Percentiles rank a stretch among this genome's conserved stretches.
Evolutionary conservation across 495 filamentous ascomycete genomes (phyloP).

Genomic region (Penicillium salamii): DNA sequence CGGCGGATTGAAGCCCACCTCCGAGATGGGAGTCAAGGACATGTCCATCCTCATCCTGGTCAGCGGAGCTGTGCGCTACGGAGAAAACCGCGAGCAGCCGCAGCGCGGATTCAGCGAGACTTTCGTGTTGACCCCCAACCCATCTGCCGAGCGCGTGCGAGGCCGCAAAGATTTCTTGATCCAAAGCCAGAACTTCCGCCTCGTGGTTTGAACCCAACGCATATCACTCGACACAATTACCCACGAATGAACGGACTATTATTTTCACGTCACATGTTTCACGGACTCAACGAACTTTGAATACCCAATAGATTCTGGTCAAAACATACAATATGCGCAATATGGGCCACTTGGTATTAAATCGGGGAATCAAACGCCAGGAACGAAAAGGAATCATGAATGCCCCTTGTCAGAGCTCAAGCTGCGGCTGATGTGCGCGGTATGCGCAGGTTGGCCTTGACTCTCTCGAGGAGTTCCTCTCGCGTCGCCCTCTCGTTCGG

Average conservation of each 20-base stretch:
- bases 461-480: constrained; percentile 74
- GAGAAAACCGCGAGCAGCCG: constrained; percentile 49
- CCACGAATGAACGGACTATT: not conserved
- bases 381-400: not conserved
- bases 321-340: not conserved
- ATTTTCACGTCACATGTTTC: too few relatives aligned
- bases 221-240: not conserved
- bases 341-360: not conserved
- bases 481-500: constrained; percentile 63
- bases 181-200: constrained; percentile 69
- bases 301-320: not conserved
- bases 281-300: not conserved
- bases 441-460: constrained; percentile 71
- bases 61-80: constrained; percentile 64
- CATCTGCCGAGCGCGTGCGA: constrained; percentile 48
- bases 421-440: constrained; percentile 27
- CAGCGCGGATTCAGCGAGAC: constrained; percentile 70
- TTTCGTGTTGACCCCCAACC: constrained; percentile 75
- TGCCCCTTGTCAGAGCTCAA: constrained; percentile 4
- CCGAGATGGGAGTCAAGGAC: constrained; percentile 45
- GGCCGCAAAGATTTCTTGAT: constrained; percentile 61
- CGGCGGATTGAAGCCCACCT: constrained; percentile 33
- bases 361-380: not conserved
- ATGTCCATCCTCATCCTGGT: constrained; percentile 69
- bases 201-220: constrained; percentile 49